These are phyloP conservation scores for Lepidium didymum DNA, from an alignment of 345 rosid genomes.

Conservation along the genomic window DNA sequence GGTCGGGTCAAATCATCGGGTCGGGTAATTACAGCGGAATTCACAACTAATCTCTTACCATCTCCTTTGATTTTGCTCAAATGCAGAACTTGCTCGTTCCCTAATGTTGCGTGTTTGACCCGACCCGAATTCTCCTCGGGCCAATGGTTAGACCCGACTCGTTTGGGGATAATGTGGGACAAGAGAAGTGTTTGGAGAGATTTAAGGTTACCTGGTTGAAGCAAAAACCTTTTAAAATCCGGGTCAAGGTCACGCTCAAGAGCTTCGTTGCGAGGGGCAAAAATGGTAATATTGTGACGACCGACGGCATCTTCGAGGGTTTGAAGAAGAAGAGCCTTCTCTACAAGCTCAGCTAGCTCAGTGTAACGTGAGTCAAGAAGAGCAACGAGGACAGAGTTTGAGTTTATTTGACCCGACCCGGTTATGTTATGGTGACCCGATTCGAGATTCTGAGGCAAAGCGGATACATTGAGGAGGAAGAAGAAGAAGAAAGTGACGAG, in stretches of 20 bases:
- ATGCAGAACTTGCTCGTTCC: conserved; percentile 29
- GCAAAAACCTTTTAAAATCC: conserved; percentile 69
- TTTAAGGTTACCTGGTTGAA: conserved; percentile 68
- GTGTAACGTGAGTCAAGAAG: conserved; percentile 82
- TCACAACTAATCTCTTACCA: conserved; percentile 29
- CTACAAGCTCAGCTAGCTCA: conserved; percentile 66
- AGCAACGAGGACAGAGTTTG: conserved; percentile 72
- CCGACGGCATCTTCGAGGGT: conserved; percentile 61
- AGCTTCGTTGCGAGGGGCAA: conserved; percentile 74
- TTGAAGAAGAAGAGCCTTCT: conserved; percentile 66
- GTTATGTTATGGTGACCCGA: conserved; percentile 17
- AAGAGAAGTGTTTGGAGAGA: conserved; percentile 56
- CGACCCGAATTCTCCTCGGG: conserved; percentile 21
- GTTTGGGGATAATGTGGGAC: conserved; percentile 53
- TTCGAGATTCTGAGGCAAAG: conserved; percentile 20
- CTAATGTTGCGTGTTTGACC: conserved; percentile 31
- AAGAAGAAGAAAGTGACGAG: conserved; percentile 1
- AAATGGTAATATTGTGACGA: conserved; percentile 58
- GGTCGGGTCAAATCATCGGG: conserved; percentile 50
- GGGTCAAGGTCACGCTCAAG: conserved; percentile 70
- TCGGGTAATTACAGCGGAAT: conserved; percentile 39
- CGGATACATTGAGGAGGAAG: background rate
- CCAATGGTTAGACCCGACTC: conserved; percentile 39
- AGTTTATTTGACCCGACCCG: conserved; percentile 49
- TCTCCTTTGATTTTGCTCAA: conserved; percentile 26